Conservation (phyloP, 2,329 filamentous ascomycete genomes). For the Colletotrichum sp. region DNA sequence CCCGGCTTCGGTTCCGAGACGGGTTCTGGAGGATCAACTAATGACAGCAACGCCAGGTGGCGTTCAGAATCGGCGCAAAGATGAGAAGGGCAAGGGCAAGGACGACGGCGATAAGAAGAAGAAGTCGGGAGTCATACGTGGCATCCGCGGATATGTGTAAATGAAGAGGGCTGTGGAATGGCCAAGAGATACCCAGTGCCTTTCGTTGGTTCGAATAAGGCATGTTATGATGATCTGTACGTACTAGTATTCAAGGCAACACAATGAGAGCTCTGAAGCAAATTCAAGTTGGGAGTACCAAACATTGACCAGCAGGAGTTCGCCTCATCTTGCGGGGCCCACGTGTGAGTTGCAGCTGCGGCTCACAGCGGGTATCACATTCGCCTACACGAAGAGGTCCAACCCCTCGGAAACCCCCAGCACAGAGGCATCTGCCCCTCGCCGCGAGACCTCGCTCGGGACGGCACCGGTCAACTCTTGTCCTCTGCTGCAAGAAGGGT, state of each 20-base stretch:
- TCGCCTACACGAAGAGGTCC: background rate
- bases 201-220: background rate
- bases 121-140: conserved; percentile 44
- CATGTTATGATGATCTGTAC: background rate
- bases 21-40: conserved; percentile 29
- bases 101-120: conserved; percentile 47
- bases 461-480: background rate
- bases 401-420: background rate
- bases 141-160: conserved; percentile 43
- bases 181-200: conserved; percentile 1
- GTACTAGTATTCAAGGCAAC: background rate
- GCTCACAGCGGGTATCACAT: background rate
- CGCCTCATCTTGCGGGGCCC: background rate
- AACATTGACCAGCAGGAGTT: background rate
- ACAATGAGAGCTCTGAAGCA: background rate
- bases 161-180: background rate
- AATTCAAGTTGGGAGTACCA: background rate
- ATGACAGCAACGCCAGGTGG: conserved; percentile 41
- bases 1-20: conserved; percentile 26
- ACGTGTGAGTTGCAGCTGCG: background rate
- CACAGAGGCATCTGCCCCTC: background rate
- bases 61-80: conserved; percentile 54
- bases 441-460: background rate
- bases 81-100: conserved; percentile 53
- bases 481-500: background rate